A percentile compares a stretch with the other conserved stretches of the same genome.
These are phyloP conservation scores for Trichoderma virens DNA, from an alignment of 495 filamentous ascomycete genomes.

Conservation along the genomic window DNA sequence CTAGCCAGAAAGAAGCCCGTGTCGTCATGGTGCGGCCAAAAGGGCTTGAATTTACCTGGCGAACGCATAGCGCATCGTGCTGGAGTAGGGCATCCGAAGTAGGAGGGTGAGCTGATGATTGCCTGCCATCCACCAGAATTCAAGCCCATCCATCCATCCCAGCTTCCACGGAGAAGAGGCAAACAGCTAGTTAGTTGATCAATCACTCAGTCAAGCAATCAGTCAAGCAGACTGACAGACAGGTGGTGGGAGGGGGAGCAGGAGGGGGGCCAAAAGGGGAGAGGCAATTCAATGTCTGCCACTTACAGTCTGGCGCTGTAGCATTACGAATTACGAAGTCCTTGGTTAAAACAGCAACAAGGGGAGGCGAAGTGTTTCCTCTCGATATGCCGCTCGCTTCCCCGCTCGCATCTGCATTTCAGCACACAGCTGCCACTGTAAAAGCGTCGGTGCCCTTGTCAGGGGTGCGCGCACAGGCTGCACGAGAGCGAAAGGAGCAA, in stretches of 20 bases:
- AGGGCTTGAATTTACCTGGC: neutral
- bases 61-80: neutral
- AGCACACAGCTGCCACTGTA: neutral
- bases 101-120: slow-evolving; percentile 7
- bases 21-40: slow-evolving; percentile 4
- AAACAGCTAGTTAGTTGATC: too few species aligned
- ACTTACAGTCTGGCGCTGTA: too few species aligned
- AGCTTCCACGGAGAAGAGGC: too few species aligned
- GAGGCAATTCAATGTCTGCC: too few species aligned
- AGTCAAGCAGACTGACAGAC: too few species aligned
- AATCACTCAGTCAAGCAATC: too few species aligned
- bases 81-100: neutral
- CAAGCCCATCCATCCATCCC: neutral
- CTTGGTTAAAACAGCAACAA: too few species aligned
- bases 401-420: slow-evolving; percentile 1
- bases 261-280: too few species aligned
- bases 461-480: slow-evolving; percentile 2
- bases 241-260: too few species aligned
- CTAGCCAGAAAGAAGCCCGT: neutral
- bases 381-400: slow-evolving; percentile 7
- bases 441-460: slow-evolving; percentile 5
- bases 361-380: too few species aligned
- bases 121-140: neutral
- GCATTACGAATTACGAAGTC: too few species aligned
- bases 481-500: slow-evolving; percentile 1